Evolutionary conservation across 169 alveolate species (phyloP), one percentile per base, ranked within the genome.

Genomic region (Plasmodium coatneyi): DNA sequence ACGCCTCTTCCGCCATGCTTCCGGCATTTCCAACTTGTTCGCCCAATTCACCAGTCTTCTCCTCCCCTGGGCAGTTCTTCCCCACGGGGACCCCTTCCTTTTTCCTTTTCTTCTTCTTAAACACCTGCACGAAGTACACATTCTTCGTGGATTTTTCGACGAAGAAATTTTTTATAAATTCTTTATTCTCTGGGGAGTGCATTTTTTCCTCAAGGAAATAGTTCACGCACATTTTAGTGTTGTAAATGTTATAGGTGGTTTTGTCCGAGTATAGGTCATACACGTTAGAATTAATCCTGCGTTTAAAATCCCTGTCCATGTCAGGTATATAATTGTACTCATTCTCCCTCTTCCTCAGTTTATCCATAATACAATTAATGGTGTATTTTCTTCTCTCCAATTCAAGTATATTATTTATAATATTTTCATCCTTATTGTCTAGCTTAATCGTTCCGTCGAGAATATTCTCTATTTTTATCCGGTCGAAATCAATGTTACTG

Each of bases 341-440:
- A 28, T 74, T 84, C 49, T 84, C 86, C 10, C 71, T 43, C 71
- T 46, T 84, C 56, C 93, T 74, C 70, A 84, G 19, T 52, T 49
- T 84, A 10, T 84, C 93, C 84, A 84, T 84, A 16, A 84, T 84
- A 76, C 93, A 84, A 78, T 84, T 84, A 7, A 84, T 84, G 39
- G 93, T 46, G 60, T 84, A 84, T 84, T 84, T 84, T 52, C 93
- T 46, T 76, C 93, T 84, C 60, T 84, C 93, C 43, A 84, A 84
- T 84, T 84, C 93, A 52, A 84, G 43, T n/a, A 84, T 84, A 28
- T 84, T 84, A 32, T 76, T 84, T 34, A 84, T 84, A 19, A 84
- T 74, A 49, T 46, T 76, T 76, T 70, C 93, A 49, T 70, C 80
- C 43, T 84, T 84, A 78, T 84, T 78, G 34, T 84, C 93, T 49